phyloP scores from a whole-genome alignment of 2,329 filamentous ascomycete species.

The Alternaria hordeiaustralica region DNA sequence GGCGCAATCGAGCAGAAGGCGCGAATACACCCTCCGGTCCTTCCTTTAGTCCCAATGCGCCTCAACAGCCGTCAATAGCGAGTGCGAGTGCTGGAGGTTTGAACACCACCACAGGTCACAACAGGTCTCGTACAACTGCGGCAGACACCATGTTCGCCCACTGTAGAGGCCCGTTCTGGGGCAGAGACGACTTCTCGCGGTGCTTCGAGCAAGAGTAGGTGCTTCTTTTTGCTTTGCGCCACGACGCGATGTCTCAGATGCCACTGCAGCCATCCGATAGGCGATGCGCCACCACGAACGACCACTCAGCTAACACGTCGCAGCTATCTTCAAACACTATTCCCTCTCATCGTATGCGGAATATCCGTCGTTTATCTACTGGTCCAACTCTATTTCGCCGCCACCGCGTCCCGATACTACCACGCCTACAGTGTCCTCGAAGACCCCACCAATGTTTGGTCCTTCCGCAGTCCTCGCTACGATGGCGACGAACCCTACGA shows the following conservation, averaged over 20 bases:
- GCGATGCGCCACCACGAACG: constrained; percentile 2
- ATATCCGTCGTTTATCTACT: constrained; percentile 73
- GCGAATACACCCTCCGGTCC: not conserved
- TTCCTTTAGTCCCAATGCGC: constrained; percentile 21
- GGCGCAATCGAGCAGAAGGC: not conserved
- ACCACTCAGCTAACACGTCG: constrained; percentile 1
- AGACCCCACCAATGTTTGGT: constrained; percentile 52
- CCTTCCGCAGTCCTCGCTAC: constrained; percentile 38
- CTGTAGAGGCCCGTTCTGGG: constrained; percentile 66
- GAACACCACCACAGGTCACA: constrained; percentile 15
- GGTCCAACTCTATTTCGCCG: constrained; percentile 63
- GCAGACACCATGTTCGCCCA: constrained; percentile 58
- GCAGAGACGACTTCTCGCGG: constrained; percentile 65
- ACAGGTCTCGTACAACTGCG: constrained; percentile 15
- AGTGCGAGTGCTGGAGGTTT: constrained; percentile 26
- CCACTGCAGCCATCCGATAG: not conserved
- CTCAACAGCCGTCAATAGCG: constrained; percentile 20
- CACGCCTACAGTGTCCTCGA: constrained; percentile 65
- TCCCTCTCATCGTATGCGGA: constrained; percentile 75
- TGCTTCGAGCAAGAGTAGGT: constrained; percentile 73
- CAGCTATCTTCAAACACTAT: constrained; percentile 79
- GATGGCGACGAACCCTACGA: constrained; percentile 50
- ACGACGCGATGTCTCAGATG: not conserved
- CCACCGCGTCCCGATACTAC: constrained; percentile 56
- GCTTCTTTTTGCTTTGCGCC: not conserved